Evolutionary conservation across 164 flowering plant species (phyloP).

Genomic region (Santalum album): DNA sequence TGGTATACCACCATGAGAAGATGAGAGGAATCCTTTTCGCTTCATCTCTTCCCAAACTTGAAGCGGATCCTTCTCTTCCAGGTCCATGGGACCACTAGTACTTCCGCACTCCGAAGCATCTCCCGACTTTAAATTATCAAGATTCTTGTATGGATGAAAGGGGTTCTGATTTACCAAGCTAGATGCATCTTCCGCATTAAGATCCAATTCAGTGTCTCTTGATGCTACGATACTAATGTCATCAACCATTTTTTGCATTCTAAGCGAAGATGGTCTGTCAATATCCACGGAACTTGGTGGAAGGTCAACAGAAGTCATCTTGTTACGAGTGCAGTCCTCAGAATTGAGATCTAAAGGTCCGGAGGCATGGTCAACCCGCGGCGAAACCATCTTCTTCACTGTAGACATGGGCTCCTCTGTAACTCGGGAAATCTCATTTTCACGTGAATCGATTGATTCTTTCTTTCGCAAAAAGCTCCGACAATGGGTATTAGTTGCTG

Average conservation of each 20-base stretch:
- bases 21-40: constrained; percentile 70
- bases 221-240: constrained; percentile 13
- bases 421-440: constrained; percentile 23
- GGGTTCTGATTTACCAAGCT: constrained; percentile 33
- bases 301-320: constrained; percentile 5
- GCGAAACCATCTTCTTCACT: constrained; percentile 7
- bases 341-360: constrained; percentile 28
- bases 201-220: constrained; percentile 37
- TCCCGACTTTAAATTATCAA: constrained; percentile 23
- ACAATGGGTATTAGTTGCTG: constrained; percentile 8
- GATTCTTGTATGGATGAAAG: constrained; percentile 23
- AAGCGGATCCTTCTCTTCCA: constrained; percentile 42
- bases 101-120: constrained; percentile 67
- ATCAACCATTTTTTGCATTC: constrained; percentile 8
- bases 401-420: constrained; percentile 13
- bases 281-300: constrained; percentile 8
- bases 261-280: constrained; percentile 4
- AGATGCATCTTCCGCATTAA: constrained; percentile 40
- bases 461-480: constrained; percentile 4
- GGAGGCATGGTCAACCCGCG: constrained; percentile 3
- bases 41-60: constrained; percentile 77
- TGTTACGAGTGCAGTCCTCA: constrained; percentile 9
- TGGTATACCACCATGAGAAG: constrained; percentile 55
- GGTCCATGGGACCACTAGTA: constrained; percentile 37
- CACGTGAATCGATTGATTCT: constrained; percentile 10